Conservation (phyloP, 2,329 filamentous ascomycete genomes). For the Curvularia eragrostidis region DNA sequence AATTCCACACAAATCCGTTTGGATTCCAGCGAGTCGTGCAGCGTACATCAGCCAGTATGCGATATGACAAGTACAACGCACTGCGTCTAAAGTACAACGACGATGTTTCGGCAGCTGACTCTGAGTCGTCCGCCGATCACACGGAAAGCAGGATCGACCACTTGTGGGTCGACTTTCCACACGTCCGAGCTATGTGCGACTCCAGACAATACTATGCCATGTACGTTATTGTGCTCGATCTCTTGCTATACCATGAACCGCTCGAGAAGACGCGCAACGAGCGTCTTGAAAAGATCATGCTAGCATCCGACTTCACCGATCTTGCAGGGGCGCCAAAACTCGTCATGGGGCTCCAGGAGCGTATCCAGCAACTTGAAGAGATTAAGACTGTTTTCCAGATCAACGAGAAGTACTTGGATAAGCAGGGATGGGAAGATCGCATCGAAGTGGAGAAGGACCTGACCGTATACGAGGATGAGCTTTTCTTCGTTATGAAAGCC, state of each 20-base stretch:
- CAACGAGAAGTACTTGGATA: slow-evolving; percentile 84
- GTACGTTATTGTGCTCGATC: slow-evolving; percentile 96
- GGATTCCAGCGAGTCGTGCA: slow-evolving; percentile 98
- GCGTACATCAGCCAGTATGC: slow-evolving; percentile 90
- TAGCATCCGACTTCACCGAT: slow-evolving; percentile 98
- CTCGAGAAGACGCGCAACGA: slow-evolving; percentile 97
- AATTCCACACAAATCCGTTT: slow-evolving; percentile 90
- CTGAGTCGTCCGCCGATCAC: slow-evolving; percentile 58
- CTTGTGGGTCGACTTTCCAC: slow-evolving; percentile 95
- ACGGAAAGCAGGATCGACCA: slow-evolving; percentile 88
- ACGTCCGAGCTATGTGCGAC: slow-evolving; percentile 92
- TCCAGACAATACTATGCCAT: slow-evolving; percentile 97
- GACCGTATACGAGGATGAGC: slow-evolving; percentile 87
- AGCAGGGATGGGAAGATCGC: slow-evolving; percentile 88
- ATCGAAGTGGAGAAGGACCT: slow-evolving; percentile 89
- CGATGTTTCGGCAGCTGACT: slow-evolving; percentile 75
- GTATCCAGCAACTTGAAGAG: slow-evolving; percentile 91
- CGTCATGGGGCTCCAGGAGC: slow-evolving; percentile 88
- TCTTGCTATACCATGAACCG: slow-evolving; percentile 95
- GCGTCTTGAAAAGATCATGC: slow-evolving; percentile 96
- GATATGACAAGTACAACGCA: slow-evolving; percentile 98
- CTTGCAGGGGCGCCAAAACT: slow-evolving; percentile 91
- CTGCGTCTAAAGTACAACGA: slow-evolving; percentile 97
- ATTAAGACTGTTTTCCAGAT: slow-evolving; percentile 97
- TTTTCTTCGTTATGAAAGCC: slow-evolving; percentile 99